Conservation (phyloP, 768 basidiomycete species). For the Tulasnella sp. region DNA sequence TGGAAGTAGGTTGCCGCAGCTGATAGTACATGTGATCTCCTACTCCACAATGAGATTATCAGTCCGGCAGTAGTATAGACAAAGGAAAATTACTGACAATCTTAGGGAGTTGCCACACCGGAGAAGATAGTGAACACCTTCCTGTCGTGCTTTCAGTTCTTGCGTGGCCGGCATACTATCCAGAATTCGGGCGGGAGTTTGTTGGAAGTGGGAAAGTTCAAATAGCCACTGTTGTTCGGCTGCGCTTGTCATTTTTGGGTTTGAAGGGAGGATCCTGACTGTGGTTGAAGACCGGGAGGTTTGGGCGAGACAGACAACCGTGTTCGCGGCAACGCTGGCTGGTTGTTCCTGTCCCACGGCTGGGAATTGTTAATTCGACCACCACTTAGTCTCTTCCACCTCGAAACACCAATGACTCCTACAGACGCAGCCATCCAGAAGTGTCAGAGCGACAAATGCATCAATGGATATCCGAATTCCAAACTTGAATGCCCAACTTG, state of each 20-base stretch:
- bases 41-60: constrained; percentile 28
- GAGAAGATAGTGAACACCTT: constrained; percentile 80
- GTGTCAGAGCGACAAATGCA: constrained; percentile 21
- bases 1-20: constrained; percentile 89
- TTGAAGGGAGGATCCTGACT: not conserved
- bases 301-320: not conserved
- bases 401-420: not conserved
- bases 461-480: constrained; percentile 71
- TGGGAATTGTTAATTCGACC: not conserved
- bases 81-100: constrained; percentile 44
- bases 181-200: constrained; percentile 52
- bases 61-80: constrained; percentile 20
- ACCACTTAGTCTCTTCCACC: not conserved
- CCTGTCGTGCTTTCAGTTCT: constrained; percentile 69
- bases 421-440: not conserved
- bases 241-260: not conserved
- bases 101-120: constrained; percentile 68
- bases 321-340: not conserved
- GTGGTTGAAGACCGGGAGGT: not conserved
- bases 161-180: constrained; percentile 41
- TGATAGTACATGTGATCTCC: constrained; percentile 72
- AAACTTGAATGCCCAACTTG: constrained; percentile 90
- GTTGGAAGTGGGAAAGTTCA: constrained; percentile 47
- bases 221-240: constrained; percentile 60
- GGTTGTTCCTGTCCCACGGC: not conserved